Base-by-base conservation (phyloP, 1,139 yeast genomes). In the Candida sojae region DNA sequence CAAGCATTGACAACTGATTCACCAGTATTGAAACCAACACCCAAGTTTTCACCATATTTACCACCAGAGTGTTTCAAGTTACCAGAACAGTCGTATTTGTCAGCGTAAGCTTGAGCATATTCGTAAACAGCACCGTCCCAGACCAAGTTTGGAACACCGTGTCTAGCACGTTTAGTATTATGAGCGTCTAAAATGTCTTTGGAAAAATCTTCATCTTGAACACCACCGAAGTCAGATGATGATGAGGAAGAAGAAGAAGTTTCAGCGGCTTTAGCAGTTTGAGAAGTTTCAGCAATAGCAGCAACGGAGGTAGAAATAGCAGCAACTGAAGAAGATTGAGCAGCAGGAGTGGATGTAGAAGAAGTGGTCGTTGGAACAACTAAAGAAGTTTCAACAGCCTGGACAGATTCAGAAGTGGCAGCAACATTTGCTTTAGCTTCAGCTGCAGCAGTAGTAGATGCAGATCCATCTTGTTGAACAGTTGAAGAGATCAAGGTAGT, bases 41-140 rank as follows among this genome's bases (percentile, higher is more conserved):
- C 96, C 63, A 91, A 77, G 77, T 91, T 91, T 73, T 91, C 97
- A 63, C 97, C 97, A 71, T 80, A 86, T 46, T 75, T 68, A 49
- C 93, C 93, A 49, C 88, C 88, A 44, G 96, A 84, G 73, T 91
- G 97, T 34, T 71, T 68, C 66, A 90, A 80, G 11, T 61, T 57
- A 49, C 88, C 87, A 35, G 82, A 80, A 71, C 97, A 90, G 64
- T 80, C 80, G 68, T 84, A 88, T 46, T 70, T 61, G 67, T 83
- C 80, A 40, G 92, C 91, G 66, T 84, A 87, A 55, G 70, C 65
- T 68, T 83, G 84, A 44, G 97, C 96, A 60, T 81, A 85, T 40
- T 68, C 58, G 52, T 86, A 91, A 42, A 87, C 72, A 12, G 70
- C 74, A 38, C 70, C 61, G 55, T 83, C 79, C 97, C 97, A 91